Evolutionary conservation across 352 stramenopile species (phyloP).

Genomic region (Nothophytophthora sp.): DNA sequence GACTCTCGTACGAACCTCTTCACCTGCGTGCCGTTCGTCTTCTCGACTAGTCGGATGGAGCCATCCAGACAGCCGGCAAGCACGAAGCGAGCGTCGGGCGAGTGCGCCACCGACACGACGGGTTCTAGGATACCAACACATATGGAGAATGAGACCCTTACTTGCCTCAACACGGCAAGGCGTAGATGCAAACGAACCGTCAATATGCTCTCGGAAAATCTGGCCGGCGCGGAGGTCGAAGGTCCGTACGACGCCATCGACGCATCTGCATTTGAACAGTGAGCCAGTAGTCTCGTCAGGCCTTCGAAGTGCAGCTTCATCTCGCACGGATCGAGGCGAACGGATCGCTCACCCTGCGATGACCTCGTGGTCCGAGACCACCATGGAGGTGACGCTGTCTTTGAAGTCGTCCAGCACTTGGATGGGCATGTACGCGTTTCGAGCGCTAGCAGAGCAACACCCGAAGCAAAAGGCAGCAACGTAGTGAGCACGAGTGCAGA

Average conservation of each 20-base stretch:
- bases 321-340: constrained; percentile 1
- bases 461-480: background rate
- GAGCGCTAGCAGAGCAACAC: constrained; percentile 38
- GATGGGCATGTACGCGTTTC: constrained; percentile 77
- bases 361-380: constrained; percentile 77
- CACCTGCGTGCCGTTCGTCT: constrained; percentile 55
- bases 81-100: constrained; percentile 71
- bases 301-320: no score
- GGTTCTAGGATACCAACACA: constrained; percentile 45
- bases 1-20: constrained; percentile 52
- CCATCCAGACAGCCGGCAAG: constrained; percentile 79
- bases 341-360: constrained; percentile 55
- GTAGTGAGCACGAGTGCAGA: background rate
- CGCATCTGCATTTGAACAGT: constrained; percentile 47
- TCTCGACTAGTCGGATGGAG: constrained; percentile 78
- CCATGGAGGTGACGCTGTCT: constrained; percentile 87
- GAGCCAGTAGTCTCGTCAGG: no score
- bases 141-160: constrained; percentile 1
- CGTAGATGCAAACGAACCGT: constrained; percentile 36
- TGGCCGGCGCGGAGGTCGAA: constrained; percentile 81
- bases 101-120: constrained; percentile 75
- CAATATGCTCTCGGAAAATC: constrained; percentile 73
- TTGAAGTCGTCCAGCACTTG: constrained; percentile 88
- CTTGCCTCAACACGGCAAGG: background rate
- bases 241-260: constrained; percentile 83